phyloP scores from a whole-genome alignment of 495 filamentous ascomycete species.

The Neurospora sublineolata region DNA sequence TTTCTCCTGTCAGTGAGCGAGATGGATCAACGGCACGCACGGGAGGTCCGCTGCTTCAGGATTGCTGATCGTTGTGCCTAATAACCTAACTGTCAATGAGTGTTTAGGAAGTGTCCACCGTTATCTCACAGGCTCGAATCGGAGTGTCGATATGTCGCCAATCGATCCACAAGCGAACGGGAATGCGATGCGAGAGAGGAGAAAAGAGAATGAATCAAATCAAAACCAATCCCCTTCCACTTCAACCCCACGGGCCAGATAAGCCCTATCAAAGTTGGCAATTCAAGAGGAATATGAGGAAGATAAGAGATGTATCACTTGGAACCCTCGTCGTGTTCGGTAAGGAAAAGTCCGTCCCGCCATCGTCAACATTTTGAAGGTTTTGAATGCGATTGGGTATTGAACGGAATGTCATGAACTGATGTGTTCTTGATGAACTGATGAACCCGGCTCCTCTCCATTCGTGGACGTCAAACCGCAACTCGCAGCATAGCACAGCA shows the following conservation, averaged over 20 bases:
- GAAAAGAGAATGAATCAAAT: background rate
- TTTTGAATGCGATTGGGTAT: background rate
- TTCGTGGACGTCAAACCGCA: background rate
- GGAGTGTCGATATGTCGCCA: background rate
- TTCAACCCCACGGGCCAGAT: background rate
- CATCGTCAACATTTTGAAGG: background rate
- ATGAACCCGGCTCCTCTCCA: background rate
- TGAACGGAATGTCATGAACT: background rate
- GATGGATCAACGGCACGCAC: background rate
- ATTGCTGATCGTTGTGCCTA: background rate
- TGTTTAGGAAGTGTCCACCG: background rate
- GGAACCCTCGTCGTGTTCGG: background rate
- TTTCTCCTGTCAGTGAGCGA: background rate
- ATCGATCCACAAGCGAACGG: background rate
- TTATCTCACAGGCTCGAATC: background rate
- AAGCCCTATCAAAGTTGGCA: background rate
- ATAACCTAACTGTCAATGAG: background rate
- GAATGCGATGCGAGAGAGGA: background rate
- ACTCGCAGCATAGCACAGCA: background rate
- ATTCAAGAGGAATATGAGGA: background rate
- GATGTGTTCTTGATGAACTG: background rate
- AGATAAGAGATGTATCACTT: background rate
- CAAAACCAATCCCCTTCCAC: background rate
- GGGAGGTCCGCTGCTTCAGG: background rate
- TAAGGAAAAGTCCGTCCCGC: background rate